These are phyloP conservation scores for Nannochloris sp. DNA, from an alignment of 139 green algal genomes.

Conservation along the genomic window DNA sequence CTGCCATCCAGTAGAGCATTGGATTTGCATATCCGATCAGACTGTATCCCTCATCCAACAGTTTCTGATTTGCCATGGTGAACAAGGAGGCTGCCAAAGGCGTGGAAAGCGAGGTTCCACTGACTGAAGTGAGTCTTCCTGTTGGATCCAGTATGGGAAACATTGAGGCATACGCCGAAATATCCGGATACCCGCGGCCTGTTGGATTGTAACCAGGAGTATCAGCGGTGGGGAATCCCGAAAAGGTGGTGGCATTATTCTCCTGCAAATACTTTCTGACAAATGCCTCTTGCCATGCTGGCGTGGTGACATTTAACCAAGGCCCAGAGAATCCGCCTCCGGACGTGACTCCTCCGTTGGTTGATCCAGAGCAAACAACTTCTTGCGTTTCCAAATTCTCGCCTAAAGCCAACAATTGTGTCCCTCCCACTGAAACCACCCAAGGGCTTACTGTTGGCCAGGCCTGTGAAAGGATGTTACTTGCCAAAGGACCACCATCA, in stretches of 20 bases:
- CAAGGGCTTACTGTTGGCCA: neutral
- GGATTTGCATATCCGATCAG: neutral
- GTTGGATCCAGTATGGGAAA: neutral
- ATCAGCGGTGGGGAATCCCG: neutral
- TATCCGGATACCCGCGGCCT: neutral
- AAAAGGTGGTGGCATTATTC: conserved; percentile 2
- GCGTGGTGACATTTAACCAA: neutral
- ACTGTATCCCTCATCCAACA: neutral
- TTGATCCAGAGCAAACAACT: neutral
- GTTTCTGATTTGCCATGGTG: neutral
- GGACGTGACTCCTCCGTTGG: neutral
- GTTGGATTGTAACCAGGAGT: neutral
- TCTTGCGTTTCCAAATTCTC: neutral
- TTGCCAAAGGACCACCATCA: neutral
- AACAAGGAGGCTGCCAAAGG: neutral
- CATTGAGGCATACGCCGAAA: neutral
- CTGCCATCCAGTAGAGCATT: conserved; percentile 1
- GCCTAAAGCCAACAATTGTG: neutral
- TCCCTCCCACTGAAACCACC: neutral
- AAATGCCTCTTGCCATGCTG: neutral
- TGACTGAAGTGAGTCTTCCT: neutral
- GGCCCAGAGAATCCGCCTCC: neutral
- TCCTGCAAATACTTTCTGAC: neutral
- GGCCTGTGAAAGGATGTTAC: neutral
- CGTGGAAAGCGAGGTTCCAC: neutral